These are phyloP conservation scores for Hevea brasiliensis DNA, from an alignment of 345 rosid genomes.

Conservation along the genomic window DNA sequence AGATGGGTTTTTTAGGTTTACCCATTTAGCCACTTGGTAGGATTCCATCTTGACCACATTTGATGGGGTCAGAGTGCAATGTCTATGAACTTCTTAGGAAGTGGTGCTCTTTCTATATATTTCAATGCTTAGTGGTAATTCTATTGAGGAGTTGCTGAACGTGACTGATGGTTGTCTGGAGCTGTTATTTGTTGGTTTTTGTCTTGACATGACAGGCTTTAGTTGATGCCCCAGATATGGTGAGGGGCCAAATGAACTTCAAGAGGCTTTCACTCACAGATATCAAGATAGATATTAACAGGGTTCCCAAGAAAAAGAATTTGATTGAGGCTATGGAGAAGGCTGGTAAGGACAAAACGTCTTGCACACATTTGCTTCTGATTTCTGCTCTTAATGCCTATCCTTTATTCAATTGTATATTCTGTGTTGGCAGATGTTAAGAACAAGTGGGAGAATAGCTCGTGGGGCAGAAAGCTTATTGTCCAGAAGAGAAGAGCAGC, in stretches of 20 bases:
- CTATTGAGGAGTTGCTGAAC: neutral
- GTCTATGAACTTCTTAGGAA: neutral
- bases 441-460: conserved; percentile 83
- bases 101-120: neutral
- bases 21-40: too few species aligned
- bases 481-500: conserved; percentile 77
- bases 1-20: neutral
- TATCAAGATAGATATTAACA: conserved; percentile 72
- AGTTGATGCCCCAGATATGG: conserved; percentile 94
- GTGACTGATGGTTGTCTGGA: neutral
- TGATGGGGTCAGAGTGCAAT: neutral
- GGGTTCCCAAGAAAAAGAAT: conserved; percentile 80
- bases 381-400: neutral
- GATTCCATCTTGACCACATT: neutral
- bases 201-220: conserved; percentile 62
- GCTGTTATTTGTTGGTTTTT: too few species aligned
- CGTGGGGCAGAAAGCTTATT: conserved; percentile 83
- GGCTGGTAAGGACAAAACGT: conserved; percentile 57
- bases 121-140: neutral
- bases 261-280: conserved; percentile 91
- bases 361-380: neutral
- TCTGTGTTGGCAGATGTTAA: conserved; percentile 57
- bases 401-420: neutral
- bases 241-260: conserved; percentile 87
- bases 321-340: conserved; percentile 88